Base-by-base conservation (phyloP, 495 filamentous ascomycete genomes). In the Aspergillus saccharolyticus region DNA sequence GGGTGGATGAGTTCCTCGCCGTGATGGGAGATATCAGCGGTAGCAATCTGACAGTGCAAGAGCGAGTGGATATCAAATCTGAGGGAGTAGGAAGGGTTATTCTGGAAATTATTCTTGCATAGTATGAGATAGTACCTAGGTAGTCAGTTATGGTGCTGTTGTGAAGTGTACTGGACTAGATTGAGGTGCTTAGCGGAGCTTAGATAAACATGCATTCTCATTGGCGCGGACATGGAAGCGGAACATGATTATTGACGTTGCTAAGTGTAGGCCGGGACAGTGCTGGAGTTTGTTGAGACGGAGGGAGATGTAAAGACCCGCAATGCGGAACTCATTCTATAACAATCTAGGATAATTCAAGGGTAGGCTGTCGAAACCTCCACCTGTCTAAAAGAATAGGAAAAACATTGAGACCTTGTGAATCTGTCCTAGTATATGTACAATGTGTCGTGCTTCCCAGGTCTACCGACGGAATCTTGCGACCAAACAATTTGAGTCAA, bases 1-100 rank as follows among this genome's bases (percentile, higher is more conserved):
- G 91, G 18, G 83, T 98, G 44, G 87, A 93, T 68, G 91, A 93
- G 64, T 96, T 98, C 67, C 78, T 91, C 51, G 71, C 79, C 28
- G 80, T 81, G 58, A 74, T 90, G 55, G 69, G 75, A 53, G 76
- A 68, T 19, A 73, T 79, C 24, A 83, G 83, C 19, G 82, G 75
- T 9, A 69, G 74, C 33, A 83, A 83, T 21, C 71, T 83, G 45
- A 77, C 81, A 39, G 72, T 92, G 33, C 77, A 85, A 66, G 83
- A 91, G 65, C 78, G 73, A 15, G 69, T 84, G 52, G 83, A 85
- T 51, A 77, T 87, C 17, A 71, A 74, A 44, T 76, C 72, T 8
- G 75, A 73, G 52, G 78, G 78, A 7, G 77, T 82, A 15, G 74
- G 77, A 3, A 72, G 78, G 54, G 67, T 78, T 7, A 68, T 82